Evolutionary conservation across 352 stramenopile species (phyloP).

Genomic region (Achlya hypogyna): DNA sequence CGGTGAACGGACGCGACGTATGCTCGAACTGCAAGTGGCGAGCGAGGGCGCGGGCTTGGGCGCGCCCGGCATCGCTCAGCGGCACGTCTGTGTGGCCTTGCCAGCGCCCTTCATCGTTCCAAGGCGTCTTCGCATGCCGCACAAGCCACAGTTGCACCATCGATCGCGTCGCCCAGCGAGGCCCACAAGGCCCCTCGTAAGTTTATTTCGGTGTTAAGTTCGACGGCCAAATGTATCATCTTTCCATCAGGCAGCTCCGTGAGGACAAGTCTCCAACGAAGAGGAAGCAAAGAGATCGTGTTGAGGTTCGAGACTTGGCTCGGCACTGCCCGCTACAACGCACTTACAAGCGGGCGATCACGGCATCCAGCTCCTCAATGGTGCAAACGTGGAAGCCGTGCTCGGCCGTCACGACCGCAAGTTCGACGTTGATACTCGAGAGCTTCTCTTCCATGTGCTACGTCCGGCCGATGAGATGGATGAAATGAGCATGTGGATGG

Average conservation of each 20-base stretch:
- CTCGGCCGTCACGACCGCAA: constrained; percentile 91
- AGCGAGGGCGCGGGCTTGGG: not conserved
- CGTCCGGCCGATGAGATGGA: constrained; percentile 10
- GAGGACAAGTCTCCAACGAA: not conserved
- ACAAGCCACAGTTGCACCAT: constrained; percentile 8
- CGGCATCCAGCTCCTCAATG: constrained; percentile 86
- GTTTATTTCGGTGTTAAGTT: not conserved
- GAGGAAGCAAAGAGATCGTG: not conserved
- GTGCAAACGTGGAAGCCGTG: constrained; percentile 95
- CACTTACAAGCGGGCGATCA: constrained; percentile 78
- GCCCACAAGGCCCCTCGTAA: not conserved
- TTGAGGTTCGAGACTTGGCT: not conserved
- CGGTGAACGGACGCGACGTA: not conserved
- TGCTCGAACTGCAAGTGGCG: not conserved
- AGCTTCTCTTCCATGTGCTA: constrained; percentile 99
- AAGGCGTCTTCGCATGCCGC: not conserved
- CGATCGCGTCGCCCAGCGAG: not conserved
- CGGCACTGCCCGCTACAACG: not conserved
- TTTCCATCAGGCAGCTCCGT: not conserved
- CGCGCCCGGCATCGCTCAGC: not conserved
- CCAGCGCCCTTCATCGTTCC: constrained; percentile 6
- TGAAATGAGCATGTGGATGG: not conserved
- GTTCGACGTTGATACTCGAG: constrained; percentile 96
- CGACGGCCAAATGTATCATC: not conserved
- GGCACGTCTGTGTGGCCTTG: constrained; percentile 15